Percentiles rank a stretch among this genome's conserved stretches.
These are phyloP conservation scores for Suhomyces ambrosiae DNA, from an alignment of 1,139 yeast genomes.

Conservation along the genomic window DNA sequence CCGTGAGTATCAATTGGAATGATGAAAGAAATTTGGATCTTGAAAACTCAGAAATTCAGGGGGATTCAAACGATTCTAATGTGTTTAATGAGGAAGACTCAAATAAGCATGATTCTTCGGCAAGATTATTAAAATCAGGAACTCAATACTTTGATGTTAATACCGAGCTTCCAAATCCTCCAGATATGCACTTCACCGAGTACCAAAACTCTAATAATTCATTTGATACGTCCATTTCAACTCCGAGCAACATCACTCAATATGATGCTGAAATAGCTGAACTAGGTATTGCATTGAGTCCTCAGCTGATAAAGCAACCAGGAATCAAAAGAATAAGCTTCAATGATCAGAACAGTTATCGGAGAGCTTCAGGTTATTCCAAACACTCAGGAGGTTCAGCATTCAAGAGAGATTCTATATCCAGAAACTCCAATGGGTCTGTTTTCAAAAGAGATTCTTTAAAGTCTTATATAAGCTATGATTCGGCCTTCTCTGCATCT, in stretches of 20 bases:
- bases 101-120: conserved; percentile 2
- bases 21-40: conserved; percentile 38
- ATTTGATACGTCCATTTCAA: conserved; percentile 35
- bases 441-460: conserved; percentile 39
- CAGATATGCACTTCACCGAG: conserved; percentile 10
- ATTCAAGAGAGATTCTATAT: conserved; percentile 38
- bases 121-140: conserved; percentile 15
- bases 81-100: conserved; percentile 8
- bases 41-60: conserved; percentile 24
- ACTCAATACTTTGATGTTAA: conserved; percentile 27
- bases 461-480: conserved; percentile 57
- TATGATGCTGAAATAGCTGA: conserved; percentile 49
- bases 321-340: conserved; percentile 31
- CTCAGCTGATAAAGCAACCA: conserved; percentile 30
- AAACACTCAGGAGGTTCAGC: conserved; percentile 31
- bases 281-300: conserved; percentile 49
- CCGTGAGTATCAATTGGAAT: conserved; percentile 49
- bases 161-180: conserved; percentile 22
- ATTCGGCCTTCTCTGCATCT: conserved; percentile 51
- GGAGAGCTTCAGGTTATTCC: conserved; percentile 27
- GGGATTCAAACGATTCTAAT: conserved; percentile 8
- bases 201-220: conserved; percentile 24
- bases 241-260: conserved; percentile 45
- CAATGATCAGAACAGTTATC: conserved; percentile 20
- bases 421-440: conserved; percentile 30